Evolutionary conservation across 768 basidiomycete species (phyloP), one percentile per base, ranked within the genome.

Genomic region (Boletus coccyginus): DNA sequence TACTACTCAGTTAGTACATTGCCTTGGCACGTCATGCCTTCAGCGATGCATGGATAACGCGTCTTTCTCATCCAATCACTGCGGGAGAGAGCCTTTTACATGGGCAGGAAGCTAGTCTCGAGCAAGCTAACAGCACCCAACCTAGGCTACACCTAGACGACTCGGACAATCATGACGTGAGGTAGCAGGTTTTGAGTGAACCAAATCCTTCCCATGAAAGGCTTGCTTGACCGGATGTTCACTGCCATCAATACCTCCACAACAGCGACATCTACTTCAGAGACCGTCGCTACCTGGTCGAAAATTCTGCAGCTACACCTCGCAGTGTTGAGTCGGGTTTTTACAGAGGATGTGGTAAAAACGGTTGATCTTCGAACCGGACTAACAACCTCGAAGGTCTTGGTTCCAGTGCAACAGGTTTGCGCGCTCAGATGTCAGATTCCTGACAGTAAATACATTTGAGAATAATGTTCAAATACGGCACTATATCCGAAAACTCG

Each of bases 401-500:
- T 27, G 27, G 27, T 7, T 7, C 11, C 4, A 14, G n/a, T 19
- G 19, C 39, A 29, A 39, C 19, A 32, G 5, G n/a, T 39, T 27
- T 27, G 27, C 29, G 16, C 48, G 19, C 33, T 36, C 19, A 7
- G 24, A 38, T n/a, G 10, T 39, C 27, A 33, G 6, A 14, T 29
- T 14, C n/a, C 24, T 12, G 45, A 49, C 3, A 36, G 17, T 35
- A 7, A n/a, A 36, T 24, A 39, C 33, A 35, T 39, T 53, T 21
- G 14, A 3, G 12, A 45, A 53, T 42, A 50, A 59, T 35, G 12
- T 11, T 38, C 48, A 53, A 57, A 60, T 53, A 65, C 17, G 27
- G 27, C 19, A 17, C 36, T 29, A 53, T 40, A 43, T 38, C 33
- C 33, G 21, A 47, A 53, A n/a, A 40, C 24, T 27, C 29, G 17